Percentiles rank a stretch among this genome's conserved stretches.
phyloP scores from a whole-genome alignment of 257 asterid genomes.

The Solanum megistacrolobum region DNA sequence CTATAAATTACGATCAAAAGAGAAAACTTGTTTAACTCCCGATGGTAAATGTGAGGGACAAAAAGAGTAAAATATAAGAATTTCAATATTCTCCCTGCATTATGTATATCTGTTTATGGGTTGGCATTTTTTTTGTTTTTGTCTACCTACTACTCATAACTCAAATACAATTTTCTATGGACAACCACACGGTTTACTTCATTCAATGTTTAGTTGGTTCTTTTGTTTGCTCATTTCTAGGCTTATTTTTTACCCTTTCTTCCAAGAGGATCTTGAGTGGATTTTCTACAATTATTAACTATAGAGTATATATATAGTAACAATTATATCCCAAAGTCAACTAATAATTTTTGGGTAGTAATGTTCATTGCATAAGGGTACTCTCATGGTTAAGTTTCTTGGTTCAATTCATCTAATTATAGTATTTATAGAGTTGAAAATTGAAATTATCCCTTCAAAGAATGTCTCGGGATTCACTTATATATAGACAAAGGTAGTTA shows the following conservation, averaged over 20 bases:
- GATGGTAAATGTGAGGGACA: neutral
- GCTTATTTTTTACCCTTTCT: neutral
- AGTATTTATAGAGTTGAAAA: neutral
- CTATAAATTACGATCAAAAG: too few relatives aligned
- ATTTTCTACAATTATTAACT: neutral
- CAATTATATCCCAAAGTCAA: neutral
- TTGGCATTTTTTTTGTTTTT: neutral
- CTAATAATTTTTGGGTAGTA: neutral
- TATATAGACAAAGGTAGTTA: neutral
- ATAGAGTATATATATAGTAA: neutral
- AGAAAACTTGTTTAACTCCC: neutral
- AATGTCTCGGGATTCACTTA: neutral
- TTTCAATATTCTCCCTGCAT: neutral
- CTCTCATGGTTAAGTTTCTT: neutral
- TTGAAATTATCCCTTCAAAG: neutral
- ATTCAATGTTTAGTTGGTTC: neutral
- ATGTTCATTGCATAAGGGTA: constrained; percentile 7
- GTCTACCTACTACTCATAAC: neutral
- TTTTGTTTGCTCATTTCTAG: constrained; percentile 12
- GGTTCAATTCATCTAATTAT: neutral
- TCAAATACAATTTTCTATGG: neutral
- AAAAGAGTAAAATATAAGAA: neutral
- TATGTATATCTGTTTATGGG: neutral
- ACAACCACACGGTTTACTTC: neutral
- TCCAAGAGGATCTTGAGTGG: neutral